Percentiles rank a stretch among this genome's conserved stretches.
Conservation (phyloP, 352 stramenopile species). For the Blastocystis sp. region DNA sequence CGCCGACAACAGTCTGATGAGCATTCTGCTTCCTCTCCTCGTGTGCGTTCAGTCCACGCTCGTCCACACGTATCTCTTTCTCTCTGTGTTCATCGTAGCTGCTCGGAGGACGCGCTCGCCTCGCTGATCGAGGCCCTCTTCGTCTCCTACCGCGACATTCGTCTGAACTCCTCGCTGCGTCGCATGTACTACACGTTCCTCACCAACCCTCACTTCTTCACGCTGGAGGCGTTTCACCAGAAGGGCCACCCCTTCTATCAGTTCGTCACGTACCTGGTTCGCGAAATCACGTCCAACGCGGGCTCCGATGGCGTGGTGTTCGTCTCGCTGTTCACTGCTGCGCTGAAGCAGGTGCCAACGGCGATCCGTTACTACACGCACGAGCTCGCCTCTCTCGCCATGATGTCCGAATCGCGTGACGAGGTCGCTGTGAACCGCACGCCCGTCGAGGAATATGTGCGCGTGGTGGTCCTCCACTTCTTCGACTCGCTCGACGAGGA, state of each 20-base stretch:
- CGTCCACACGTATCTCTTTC: background rate
- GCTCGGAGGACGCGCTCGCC: background rate
- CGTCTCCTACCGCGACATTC: background rate
- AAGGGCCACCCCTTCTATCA: background rate
- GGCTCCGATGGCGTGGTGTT: background rate
- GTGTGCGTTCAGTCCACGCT: background rate
- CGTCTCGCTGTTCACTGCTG: background rate
- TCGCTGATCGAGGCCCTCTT: background rate
- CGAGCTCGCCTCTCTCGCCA: background rate
- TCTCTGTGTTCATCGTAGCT: background rate
- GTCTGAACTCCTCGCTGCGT: background rate
- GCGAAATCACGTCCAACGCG: background rate
- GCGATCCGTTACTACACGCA: background rate
- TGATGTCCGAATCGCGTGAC: conserved; percentile 55
- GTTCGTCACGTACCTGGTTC: background rate
- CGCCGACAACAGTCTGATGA: background rate
- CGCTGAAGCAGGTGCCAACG: background rate
- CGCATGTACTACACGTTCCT: background rate
- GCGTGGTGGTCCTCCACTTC: conserved; percentile 10
- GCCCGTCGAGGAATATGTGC: background rate
- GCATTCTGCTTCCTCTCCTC: background rate
- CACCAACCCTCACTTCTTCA: background rate
- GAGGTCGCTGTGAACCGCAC: background rate
- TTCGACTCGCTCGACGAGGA: background rate
- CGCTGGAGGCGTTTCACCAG: background rate